These are phyloP conservation scores for Rhododendron ovatum DNA, from an alignment of 148 eudicot species.

Conservation along the genomic window DNA sequence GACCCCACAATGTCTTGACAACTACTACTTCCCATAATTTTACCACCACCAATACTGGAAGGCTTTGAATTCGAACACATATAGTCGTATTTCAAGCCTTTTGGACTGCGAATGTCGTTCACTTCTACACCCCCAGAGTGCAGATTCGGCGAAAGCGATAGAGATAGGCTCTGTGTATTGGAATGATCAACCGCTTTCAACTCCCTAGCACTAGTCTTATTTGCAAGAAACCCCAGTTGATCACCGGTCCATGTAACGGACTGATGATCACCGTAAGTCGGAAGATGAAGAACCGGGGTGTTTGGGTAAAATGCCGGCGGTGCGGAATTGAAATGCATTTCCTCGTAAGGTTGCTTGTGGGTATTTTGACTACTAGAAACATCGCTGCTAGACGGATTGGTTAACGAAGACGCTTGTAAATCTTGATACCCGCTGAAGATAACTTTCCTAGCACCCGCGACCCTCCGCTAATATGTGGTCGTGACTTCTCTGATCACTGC, in stretches of 20 bases:
- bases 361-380: slow-evolving; percentile 7
- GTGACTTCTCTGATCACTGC: slow-evolving; percentile 7
- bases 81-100: slow-evolving; percentile 13
- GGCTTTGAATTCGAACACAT: not conserved
- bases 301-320: slow-evolving; percentile 20
- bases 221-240: slow-evolving; percentile 11
- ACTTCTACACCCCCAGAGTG: not conserved
- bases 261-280: slow-evolving; percentile 9
- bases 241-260: slow-evolving; percentile 4
- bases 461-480: slow-evolving; percentile 6
- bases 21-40: not conserved
- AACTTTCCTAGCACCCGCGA: slow-evolving; percentile 1
- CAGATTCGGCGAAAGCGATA: slow-evolving; percentile 29
- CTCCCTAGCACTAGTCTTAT: slow-evolving; percentile 5
- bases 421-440: slow-evolving; percentile 9
- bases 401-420: not conserved
- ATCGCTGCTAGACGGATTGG: slow-evolving; percentile 6
- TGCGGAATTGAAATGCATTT: slow-evolving; percentile 11
- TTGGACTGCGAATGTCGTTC: not conserved
- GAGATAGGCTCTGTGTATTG: slow-evolving; percentile 27
- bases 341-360: slow-evolving; percentile 4
- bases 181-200: slow-evolving; percentile 12
- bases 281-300: slow-evolving; percentile 16
- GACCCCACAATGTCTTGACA: slow-evolving; percentile 15
- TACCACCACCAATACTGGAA: not conserved